These are phyloP conservation scores for Boletus eberwhitei DNA, from an alignment of 768 basidiomycete genomes.

Conservation along the genomic window DNA sequence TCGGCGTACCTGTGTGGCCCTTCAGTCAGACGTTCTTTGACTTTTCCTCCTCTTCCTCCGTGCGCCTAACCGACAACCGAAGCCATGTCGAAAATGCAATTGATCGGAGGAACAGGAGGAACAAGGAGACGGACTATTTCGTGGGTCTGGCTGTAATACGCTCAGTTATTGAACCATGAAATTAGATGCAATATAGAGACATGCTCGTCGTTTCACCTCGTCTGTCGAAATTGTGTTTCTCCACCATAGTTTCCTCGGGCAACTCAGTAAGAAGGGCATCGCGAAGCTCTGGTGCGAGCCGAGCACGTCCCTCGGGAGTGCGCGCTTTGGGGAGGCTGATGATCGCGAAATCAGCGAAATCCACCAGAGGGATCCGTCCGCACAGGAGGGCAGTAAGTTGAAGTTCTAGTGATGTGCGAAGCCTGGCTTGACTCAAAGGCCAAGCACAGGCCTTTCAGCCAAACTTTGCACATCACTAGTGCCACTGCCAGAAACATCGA, in stretches of 20 bases:
- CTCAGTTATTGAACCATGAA: no score
- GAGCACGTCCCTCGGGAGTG: constrained; percentile 39
- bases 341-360: constrained; percentile 48
- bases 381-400: not conserved
- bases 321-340: constrained; percentile 46
- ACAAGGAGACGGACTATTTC: no score
- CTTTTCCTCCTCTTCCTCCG: constrained; percentile 45
- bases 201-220: constrained; percentile 39
- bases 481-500: constrained; percentile 27
- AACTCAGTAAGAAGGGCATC: constrained; percentile 49
- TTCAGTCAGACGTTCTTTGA: constrained; percentile 57
- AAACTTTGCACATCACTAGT: no score
- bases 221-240: constrained; percentile 43
- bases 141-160: no score
- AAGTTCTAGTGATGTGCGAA: no score
- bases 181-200: no score
- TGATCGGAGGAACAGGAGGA: not conserved
- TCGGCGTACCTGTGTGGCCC: constrained; percentile 45
- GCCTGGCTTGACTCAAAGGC: no score
- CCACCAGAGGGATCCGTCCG: constrained; percentile 36
- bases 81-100: not conserved
- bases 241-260: constrained; percentile 46
- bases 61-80: constrained; percentile 38
- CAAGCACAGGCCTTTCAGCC: no score
- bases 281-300: constrained; percentile 42